A percentile compares a stretch with the other conserved stretches of the same genome.
These are phyloP conservation scores for Penicillium sclerotiorum DNA, from an alignment of 2,329 filamentous ascomycete genomes.

Conservation along the genomic window DNA sequence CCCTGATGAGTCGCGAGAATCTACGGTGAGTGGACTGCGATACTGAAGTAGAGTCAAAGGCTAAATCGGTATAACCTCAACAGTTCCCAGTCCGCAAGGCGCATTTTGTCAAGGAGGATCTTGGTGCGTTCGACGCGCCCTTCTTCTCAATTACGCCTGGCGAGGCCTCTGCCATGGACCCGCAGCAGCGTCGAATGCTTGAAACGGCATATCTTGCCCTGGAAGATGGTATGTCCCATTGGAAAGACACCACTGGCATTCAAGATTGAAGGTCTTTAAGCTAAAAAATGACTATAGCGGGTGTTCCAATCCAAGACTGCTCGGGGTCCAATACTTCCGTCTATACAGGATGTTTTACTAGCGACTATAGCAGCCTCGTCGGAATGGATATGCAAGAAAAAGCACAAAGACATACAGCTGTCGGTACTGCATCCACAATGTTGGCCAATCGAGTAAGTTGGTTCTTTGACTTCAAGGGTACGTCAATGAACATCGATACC, in stretches of 20 bases:
- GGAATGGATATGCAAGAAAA: not conserved
- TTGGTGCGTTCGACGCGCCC: constrained; percentile 31
- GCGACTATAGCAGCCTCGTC: constrained; percentile 32
- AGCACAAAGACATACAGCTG: constrained; percentile 21
- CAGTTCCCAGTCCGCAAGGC: no score
- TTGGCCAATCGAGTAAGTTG: constrained; percentile 34
- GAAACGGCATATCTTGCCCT: constrained; percentile 34
- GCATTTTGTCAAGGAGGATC: constrained; percentile 31
- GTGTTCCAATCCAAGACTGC: constrained; percentile 28
- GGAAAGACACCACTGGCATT: no score
- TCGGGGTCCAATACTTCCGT: constrained; percentile 36
- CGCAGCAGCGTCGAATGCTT: constrained; percentile 34
- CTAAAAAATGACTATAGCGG: no score
- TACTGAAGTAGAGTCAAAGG: no score
- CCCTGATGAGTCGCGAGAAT: no score
- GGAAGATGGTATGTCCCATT: constrained; percentile 19
- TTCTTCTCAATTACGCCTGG: constrained; percentile 34
- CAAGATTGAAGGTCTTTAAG: no score
- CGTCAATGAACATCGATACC: constrained; percentile 30
- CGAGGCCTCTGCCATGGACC: constrained; percentile 35
- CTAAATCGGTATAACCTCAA: no score
- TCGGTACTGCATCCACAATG: constrained; percentile 26
- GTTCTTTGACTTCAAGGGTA: constrained; percentile 33
- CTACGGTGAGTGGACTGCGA: no score
- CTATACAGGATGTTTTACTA: constrained; percentile 32